A percentile compares a stretch with the other conserved stretches of the same genome.
These are phyloP conservation scores for Diaporthe citri DNA, from an alignment of 2,329 filamentous ascomycete species.

Conservation along the genomic window DNA sequence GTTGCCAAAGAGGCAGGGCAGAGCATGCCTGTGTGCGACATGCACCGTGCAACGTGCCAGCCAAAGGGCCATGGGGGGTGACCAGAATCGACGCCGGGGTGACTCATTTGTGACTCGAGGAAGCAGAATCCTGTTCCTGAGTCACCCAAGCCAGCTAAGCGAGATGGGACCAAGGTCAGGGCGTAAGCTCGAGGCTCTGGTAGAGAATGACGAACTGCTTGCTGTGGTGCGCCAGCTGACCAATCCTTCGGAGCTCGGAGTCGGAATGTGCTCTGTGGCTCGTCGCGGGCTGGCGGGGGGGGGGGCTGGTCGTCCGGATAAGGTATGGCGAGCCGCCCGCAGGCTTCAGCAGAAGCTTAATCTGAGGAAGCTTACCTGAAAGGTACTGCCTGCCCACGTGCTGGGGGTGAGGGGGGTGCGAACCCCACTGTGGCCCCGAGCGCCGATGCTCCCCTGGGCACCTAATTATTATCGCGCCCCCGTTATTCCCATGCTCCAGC, in stretches of 20 bases:
- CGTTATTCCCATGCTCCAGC: constrained; percentile 20
- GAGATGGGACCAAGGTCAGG: constrained; percentile 16
- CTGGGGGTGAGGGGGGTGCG: neutral
- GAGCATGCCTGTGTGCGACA: neutral
- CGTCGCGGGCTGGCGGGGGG: neutral
- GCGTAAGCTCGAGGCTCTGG: constrained; percentile 8
- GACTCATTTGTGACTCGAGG: constrained; percentile 34
- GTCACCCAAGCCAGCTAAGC: constrained; percentile 35
- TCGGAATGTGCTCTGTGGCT: constrained; percentile 10
- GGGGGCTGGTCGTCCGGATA: neutral
- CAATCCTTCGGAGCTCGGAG: constrained; percentile 38
- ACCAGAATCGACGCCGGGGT: constrained; percentile 28
- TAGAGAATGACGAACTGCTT: constrained; percentile 21
- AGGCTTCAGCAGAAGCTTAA: constrained; percentile 31
- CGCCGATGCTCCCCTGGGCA: neutral
- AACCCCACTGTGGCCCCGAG: constrained; percentile 5
- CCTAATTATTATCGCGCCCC: constrained; percentile 19
- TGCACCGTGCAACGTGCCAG: constrained; percentile 2
- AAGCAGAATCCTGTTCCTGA: constrained; percentile 31
- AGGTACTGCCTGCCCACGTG: neutral
- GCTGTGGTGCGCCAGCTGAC: constrained; percentile 27
- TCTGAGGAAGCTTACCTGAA: neutral
- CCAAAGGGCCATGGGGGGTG: neutral
- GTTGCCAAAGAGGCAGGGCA: neutral
- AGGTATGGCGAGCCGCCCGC: constrained; percentile 20